Evolutionary conservation across 805 yeast species (phyloP), one percentile per base, ranked within the genome.

Genomic region (Lachancea quebecensis): DNA sequence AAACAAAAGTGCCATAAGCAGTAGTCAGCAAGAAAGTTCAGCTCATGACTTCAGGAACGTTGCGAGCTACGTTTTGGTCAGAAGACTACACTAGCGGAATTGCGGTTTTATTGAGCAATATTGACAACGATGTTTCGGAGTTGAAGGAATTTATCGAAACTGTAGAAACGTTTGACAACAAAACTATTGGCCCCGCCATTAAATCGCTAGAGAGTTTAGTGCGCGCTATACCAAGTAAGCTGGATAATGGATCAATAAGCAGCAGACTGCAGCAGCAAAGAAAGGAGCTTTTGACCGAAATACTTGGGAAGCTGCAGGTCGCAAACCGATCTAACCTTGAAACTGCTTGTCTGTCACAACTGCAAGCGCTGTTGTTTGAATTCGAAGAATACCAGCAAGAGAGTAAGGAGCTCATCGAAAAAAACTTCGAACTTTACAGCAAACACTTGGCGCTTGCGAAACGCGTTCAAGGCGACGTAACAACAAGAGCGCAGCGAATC

Each of bases 351-450:
- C 34, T 40, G 25, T 36, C 29, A 6, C 51, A 50, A 5, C 32
- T 57, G 28, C 38, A 44, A 11, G 35, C 38, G 9, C 18, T 42
- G 4, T 16, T 38, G n/a, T 28, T 42, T 14, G 42, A 49, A 10
- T 46, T 45, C 30, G 39, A 38, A 15, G 36, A 42, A 18, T 46
- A 45, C 16, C 41, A 39, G 25, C 25, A 29, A 6, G 55, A 48
- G 9, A 21, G 49, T 8, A 39, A 54, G 16, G 39, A 39, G 2
- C 44, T 47, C 10, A 35, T 54, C 14, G 39, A 39, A 12, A 21
- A 38, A 6, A 38, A 46, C 17, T 49, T 42, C 42, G 35, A 40
- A 3, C 31, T 5, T 2, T 58, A 54, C 39, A 4, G 27, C 4
- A 51, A 45, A 14, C 45, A 46, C 32, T 45, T 38, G 10, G 2